These are phyloP conservation scores for Thelonectria blattea DNA, from an alignment of 2,329 filamentous ascomycete species.

Conservation along the genomic window DNA sequence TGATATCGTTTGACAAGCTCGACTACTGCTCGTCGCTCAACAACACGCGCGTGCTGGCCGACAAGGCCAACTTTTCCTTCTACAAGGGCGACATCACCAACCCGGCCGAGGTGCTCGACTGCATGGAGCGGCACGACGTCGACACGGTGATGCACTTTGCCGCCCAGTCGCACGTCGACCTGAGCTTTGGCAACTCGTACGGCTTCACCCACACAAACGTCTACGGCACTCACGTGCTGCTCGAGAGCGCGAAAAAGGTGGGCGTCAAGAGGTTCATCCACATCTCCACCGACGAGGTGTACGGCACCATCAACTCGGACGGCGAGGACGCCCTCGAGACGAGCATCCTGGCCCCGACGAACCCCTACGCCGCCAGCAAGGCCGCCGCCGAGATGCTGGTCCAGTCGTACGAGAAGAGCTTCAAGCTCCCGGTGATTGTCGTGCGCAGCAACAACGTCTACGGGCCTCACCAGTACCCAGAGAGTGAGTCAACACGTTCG, in stretches of 20 bases:
- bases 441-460: conserved; percentile 87
- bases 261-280: conserved; percentile 78
- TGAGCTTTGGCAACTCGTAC: conserved; percentile 84
- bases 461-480: conserved; percentile 82
- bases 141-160: conserved; percentile 86
- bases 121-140: conserved; percentile 72
- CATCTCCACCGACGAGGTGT: conserved; percentile 85
- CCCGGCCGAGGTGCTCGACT: conserved; percentile 71
- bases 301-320: conserved; percentile 77
- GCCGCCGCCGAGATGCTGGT: conserved; percentile 85
- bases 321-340: conserved; percentile 75
- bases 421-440: conserved; percentile 80
- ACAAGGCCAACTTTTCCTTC: conserved; percentile 75
- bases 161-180: conserved; percentile 83
- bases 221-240: conserved; percentile 80
- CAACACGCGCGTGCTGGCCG: conserved; percentile 74
- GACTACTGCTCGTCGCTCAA: conserved; percentile 83
- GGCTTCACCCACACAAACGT: conserved; percentile 83
- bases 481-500: conserved; percentile 62
- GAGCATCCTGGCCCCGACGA: conserved; percentile 78
- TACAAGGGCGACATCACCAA: conserved; percentile 81
- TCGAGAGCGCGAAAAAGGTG: conserved; percentile 77
- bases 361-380: conserved; percentile 82
- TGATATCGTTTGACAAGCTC: conserved; percentile 84
- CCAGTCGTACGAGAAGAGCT: conserved; percentile 85